Conservation (phyloP, 805 yeast species). For the Suhomyces tanzawaensis region DNA sequence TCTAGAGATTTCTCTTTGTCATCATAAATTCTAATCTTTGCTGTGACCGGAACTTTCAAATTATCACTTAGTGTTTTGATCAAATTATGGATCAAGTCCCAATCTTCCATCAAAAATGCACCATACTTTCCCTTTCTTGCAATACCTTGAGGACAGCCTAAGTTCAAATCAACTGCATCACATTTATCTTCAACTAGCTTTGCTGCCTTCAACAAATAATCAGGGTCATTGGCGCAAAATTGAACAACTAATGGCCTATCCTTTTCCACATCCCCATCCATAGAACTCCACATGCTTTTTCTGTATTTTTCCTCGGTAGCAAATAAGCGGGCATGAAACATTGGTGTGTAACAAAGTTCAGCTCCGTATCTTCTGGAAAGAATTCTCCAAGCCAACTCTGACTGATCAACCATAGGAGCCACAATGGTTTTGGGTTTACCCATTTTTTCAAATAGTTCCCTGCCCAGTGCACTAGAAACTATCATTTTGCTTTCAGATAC, state of each 20-base stretch:
- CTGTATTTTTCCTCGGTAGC: conserved; percentile 83
- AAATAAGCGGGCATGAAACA: conserved; percentile 91
- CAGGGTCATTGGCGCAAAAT: conserved; percentile 96
- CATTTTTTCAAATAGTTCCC: conserved; percentile 64
- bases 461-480: conserved; percentile 43
- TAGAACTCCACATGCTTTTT: conserved; percentile 60
- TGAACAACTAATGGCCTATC: conserved; percentile 93
- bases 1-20: conserved; percentile 78
- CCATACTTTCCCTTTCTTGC: conserved; percentile 96
- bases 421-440: conserved; percentile 81
- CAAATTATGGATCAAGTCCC: conserved; percentile 75
- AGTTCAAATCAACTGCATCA: conserved; percentile 92
- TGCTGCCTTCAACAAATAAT: conserved; percentile 78
- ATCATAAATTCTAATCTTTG: conserved; percentile 87
- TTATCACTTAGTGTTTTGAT: conserved; percentile 73
- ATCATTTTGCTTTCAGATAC: neutral
- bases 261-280: conserved; percentile 65
- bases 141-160: conserved; percentile 98
- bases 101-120: conserved; percentile 93
- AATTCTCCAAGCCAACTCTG: conserved; percentile 93
- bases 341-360: conserved; percentile 90
- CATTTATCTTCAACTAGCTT: conserved; percentile 74
- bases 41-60: conserved; percentile 85
- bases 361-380: conserved; percentile 89
- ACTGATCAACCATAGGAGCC: conserved; percentile 98